Evolutionary conservation across 805 yeast genomes (phyloP).

Genomic region (Metschnikowia dekortorum): DNA sequence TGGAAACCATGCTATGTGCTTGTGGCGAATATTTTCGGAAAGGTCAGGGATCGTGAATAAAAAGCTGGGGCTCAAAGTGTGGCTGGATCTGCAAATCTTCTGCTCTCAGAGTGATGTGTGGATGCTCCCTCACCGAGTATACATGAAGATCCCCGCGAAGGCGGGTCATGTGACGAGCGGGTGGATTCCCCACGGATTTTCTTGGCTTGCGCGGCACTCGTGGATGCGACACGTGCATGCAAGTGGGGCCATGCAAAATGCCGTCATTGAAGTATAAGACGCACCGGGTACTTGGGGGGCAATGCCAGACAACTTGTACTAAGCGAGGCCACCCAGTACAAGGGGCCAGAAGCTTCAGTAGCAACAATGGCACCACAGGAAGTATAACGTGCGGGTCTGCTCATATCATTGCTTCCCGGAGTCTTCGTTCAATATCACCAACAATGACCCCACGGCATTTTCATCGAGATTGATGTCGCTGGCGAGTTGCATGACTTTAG

Average conservation of each 20-base stretch:
- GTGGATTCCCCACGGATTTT: conserved; percentile 1
- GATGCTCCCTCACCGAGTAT: background rate
- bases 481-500: conserved; percentile 6
- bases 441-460: conserved; percentile 10
- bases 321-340: too few relatives aligned
- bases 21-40: background rate
- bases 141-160: background rate
- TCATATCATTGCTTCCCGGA: background rate
- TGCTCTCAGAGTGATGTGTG: background rate
- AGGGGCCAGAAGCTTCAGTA: background rate
- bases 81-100: background rate
- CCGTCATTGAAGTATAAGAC: background rate
- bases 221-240: background rate
- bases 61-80: background rate
- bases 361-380: background rate
- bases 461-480: conserved; percentile 10
- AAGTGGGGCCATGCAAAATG: background rate
- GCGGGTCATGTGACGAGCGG: conserved; percentile 3
- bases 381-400: background rate
- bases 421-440: conserved; percentile 8
- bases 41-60: background rate
- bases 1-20: conserved; percentile 18
- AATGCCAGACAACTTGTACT: too few relatives aligned
- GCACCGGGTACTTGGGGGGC: background rate
- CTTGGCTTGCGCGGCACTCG: conserved; percentile 3